phyloP scores from a whole-genome alignment of 2,329 filamentous ascomycete genomes.

The Fusarium albosuccineum region DNA sequence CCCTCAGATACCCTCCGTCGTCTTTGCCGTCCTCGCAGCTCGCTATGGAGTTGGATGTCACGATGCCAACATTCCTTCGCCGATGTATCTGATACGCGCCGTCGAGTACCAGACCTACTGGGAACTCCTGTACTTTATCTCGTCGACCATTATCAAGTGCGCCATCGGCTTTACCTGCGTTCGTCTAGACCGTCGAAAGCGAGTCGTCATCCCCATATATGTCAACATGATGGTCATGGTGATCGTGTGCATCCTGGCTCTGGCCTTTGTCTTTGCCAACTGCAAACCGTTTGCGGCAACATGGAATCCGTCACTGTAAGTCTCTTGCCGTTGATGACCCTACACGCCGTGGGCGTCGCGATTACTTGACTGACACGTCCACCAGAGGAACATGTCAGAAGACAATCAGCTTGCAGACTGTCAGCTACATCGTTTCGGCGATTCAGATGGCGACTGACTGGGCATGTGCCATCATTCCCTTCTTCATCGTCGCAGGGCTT shows the following conservation, averaged over 20 bases:
- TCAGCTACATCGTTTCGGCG: not conserved
- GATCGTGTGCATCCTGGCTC: not conserved
- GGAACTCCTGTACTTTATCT: constrained; percentile 19
- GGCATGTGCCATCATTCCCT: not conserved
- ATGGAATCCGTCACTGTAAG: constrained; percentile 17
- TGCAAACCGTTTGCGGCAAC: constrained; percentile 18
- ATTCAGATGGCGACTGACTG: not conserved
- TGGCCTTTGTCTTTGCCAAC: constrained; percentile 18
- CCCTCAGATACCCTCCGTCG: constrained; percentile 5
- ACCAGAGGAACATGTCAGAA: not conserved
- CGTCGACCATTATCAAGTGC: constrained; percentile 17
- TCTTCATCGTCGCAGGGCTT: not conserved
- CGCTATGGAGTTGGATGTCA: constrained; percentile 21
- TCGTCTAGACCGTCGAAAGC: constrained; percentile 7
- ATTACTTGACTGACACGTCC: not conserved
- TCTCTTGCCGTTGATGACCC: not conserved
- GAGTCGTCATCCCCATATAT: constrained; percentile 12
- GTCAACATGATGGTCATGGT: constrained; percentile 23
- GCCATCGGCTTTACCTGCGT: constrained; percentile 9
- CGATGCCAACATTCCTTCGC: constrained; percentile 9
- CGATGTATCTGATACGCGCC: constrained; percentile 16
- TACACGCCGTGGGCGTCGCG: not conserved
- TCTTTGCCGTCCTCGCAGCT: constrained; percentile 6
- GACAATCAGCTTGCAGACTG: not conserved
- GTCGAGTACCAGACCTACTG: constrained; percentile 23